Conservation (phyloP, 2,329 filamentous ascomycete species). For the Dactylellina parvicollis region DNA sequence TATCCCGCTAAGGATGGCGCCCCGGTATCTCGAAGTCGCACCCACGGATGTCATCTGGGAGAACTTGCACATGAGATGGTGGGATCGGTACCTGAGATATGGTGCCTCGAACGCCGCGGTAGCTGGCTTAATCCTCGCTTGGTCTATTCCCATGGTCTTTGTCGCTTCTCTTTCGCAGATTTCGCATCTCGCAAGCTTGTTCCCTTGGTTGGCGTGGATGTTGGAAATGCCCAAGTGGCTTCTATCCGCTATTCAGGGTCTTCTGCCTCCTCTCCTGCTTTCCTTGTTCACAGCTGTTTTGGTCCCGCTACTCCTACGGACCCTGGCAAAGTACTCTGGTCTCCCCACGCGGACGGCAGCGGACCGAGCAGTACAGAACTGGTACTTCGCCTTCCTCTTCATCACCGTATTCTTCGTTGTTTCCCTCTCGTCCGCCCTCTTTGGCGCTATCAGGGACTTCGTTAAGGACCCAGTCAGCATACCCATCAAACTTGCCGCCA, state of each 20-base stretch:
- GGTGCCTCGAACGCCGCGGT: conserved; percentile 73
- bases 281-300: conserved; percentile 40
- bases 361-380: conserved; percentile 74
- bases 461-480: conserved; percentile 73
- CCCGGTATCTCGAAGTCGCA: conserved; percentile 89
- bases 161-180: conserved; percentile 85
- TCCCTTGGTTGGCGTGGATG: conserved; percentile 77
- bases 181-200: conserved; percentile 72
- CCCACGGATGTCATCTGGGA: conserved; percentile 95
- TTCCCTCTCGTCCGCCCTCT: conserved; percentile 80
- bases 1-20: conserved; percentile 90
- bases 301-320: conserved; percentile 46
- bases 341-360: conserved; percentile 57
- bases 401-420: conserved; percentile 94
- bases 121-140: conserved; percentile 80
- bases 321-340: conserved; percentile 57
- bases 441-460: conserved; percentile 72
- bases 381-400: conserved; percentile 94
- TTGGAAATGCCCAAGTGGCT: conserved; percentile 69
- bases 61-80: conserved; percentile 96
- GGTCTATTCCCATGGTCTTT: conserved; percentile 89
- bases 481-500: conserved; percentile 76
- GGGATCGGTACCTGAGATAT: conserved; percentile 82
- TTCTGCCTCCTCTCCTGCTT: conserved; percentile 72
- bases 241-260: conserved; percentile 79